Conservation (phyloP, 805 yeast species). For the Candida mattraensis region DNA sequence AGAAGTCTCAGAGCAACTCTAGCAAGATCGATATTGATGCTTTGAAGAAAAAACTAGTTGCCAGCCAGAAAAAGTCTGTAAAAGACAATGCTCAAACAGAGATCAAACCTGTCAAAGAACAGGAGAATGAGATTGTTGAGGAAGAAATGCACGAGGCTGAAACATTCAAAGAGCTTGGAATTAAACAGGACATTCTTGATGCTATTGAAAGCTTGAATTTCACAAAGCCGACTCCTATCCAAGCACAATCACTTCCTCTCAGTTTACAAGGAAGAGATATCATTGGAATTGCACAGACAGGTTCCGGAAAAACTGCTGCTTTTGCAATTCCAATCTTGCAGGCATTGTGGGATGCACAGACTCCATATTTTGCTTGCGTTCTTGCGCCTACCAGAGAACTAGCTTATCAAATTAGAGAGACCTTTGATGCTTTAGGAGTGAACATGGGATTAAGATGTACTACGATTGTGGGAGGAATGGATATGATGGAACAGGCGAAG, state of each 20-base stretch:
- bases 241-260: conserved; percentile 85
- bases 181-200: conserved; percentile 77
- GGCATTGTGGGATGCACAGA: conserved; percentile 83
- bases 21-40: conserved; percentile 30
- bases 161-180: conserved; percentile 54
- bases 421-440: conserved; percentile 90
- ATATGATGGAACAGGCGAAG: conserved; percentile 95
- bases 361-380: conserved; percentile 86
- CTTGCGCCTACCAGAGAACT: conserved; percentile 84
- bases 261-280: conserved; percentile 90
- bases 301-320: conserved; percentile 98
- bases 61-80: conserved; percentile 4
- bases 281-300: conserved; percentile 96
- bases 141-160: conserved; percentile 15
- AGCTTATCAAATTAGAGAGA: conserved; percentile 87
- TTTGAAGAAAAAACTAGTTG: conserved; percentile 28
- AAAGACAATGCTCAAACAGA: conserved; percentile 20
- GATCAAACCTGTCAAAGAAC: conserved; percentile 13
- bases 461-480: conserved; percentile 97
- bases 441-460: conserved; percentile 89
- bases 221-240: conserved; percentile 89
- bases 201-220: conserved; percentile 76
- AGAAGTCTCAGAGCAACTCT: conserved; percentile 9
- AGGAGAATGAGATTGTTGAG: conserved; percentile 14
- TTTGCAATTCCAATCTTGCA: conserved; percentile 95